phyloP scores from a whole-genome alignment of 2,329 filamentous ascomycete species.

The Venturiaceae sp. region DNA sequence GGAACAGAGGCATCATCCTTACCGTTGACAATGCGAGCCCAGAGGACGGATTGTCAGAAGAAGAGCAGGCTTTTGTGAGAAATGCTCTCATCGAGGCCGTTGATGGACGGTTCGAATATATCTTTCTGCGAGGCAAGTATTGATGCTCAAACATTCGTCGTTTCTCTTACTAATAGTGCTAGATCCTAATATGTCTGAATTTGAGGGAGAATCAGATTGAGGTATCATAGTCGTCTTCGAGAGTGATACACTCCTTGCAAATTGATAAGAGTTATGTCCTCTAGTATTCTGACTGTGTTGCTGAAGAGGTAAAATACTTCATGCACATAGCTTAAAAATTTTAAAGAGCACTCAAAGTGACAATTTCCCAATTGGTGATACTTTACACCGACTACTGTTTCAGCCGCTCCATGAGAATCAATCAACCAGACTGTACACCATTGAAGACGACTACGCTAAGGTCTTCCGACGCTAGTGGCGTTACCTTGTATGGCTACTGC shows the following conservation, averaged over 20 bases:
- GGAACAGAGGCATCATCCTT: constrained; percentile 32
- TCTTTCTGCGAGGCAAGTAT: constrained; percentile 29
- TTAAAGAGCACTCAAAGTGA: too few relatives aligned
- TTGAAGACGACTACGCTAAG: too few relatives aligned
- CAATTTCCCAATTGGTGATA: too few relatives aligned
- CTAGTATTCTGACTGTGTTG: too few relatives aligned
- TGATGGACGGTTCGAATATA: constrained; percentile 35
- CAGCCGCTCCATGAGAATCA: too few relatives aligned
- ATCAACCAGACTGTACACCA: too few relatives aligned
- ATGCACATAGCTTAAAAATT: too few relatives aligned
- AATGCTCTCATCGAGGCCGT: constrained; percentile 28
- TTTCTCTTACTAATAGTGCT: neutral
- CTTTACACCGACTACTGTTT: too few relatives aligned
- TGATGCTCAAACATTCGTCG: neutral
- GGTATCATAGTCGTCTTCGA: neutral
- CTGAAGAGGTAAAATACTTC: too few relatives aligned
- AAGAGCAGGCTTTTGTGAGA: constrained; percentile 27
- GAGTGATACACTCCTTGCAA: neutral
- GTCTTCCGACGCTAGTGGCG: neutral
- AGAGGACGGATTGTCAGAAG: constrained; percentile 27
- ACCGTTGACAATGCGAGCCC: constrained; percentile 35
- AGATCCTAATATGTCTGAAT: constrained; percentile 37
- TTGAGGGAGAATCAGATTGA: constrained; percentile 34
- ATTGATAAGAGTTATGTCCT: too few relatives aligned
- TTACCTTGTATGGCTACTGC: neutral